phyloP scores from a whole-genome alignment of 345 rosid genomes.

The Eucalyptus brandiana region DNA sequence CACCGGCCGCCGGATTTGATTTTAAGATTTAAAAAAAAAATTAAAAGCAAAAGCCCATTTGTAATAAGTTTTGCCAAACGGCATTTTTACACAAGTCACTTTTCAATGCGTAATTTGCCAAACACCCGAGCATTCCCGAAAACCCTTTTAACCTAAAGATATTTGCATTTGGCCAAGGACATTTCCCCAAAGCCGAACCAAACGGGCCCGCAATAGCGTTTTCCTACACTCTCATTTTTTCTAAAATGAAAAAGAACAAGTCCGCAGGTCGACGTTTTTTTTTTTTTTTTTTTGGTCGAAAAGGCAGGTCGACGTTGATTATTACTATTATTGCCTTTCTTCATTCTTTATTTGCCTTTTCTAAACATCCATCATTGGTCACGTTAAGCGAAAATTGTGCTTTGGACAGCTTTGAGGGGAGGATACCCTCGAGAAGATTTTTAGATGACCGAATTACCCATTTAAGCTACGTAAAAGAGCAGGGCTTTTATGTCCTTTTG shows the following conservation, averaged over 20 bases:
- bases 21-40: too few species aligned
- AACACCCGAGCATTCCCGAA: too few species aligned
- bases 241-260: background rate
- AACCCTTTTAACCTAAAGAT: too few species aligned
- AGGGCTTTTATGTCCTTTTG: background rate
- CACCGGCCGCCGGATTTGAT: too few species aligned
- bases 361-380: background rate
- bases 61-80: too few species aligned
- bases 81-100: too few species aligned
- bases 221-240: background rate
- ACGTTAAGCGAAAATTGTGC: background rate
- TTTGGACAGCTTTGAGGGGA: background rate
- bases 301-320: background rate
- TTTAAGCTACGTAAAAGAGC: background rate
- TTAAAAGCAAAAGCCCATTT: too few species aligned
- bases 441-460: background rate
- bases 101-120: too few species aligned
- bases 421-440: background rate
- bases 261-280: background rate
- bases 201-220: background rate
- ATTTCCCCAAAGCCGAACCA: too few species aligned
- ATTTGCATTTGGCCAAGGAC: too few species aligned
- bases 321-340: background rate
- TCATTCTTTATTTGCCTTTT: background rate
- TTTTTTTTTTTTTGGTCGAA: too few species aligned